phyloP scores from a whole-genome alignment of 257 asterid genomes.

The Thymus quinquecostatus region DNA sequence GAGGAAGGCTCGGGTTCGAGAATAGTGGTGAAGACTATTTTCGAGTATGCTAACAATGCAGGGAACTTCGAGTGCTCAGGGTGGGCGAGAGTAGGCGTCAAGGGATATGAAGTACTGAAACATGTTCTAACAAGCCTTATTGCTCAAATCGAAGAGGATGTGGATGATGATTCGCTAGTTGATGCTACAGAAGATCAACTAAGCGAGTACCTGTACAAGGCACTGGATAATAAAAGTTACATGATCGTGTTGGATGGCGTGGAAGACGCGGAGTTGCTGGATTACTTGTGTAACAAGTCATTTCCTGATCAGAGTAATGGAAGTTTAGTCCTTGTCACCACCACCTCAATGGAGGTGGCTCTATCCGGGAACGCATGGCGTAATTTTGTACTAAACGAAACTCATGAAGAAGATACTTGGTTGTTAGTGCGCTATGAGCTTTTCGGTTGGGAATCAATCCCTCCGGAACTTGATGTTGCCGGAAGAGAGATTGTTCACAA shows the following conservation, averaged over 20 bases:
- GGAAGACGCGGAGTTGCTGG: too few species aligned
- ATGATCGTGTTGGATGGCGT: neutral
- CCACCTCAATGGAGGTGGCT: too few species aligned
- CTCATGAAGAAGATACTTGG: too few species aligned
- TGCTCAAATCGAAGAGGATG: neutral
- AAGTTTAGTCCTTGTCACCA: too few species aligned
- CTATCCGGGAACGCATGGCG: too few species aligned
- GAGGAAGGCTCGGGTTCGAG: neutral
- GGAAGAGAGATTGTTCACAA: neutral
- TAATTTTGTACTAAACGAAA: too few species aligned
- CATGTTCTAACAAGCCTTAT: neutral
- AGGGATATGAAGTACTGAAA: neutral
- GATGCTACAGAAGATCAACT: neutral
- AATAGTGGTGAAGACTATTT: neutral
- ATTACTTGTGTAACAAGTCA: too few species aligned
- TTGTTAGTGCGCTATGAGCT: too few species aligned
- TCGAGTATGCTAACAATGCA: too few species aligned
- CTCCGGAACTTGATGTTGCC: neutral
- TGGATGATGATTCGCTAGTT: neutral
- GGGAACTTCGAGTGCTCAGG: neutral
- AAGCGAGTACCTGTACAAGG: neutral
- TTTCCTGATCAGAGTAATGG: too few species aligned
- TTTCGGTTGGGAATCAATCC: neutral
- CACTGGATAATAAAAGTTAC: neutral
- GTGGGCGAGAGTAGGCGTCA: neutral